A percentile compares a stretch with the other conserved stretches of the same genome.
phyloP scores from a whole-genome alignment of 1,284 basidiomycete species.

The Pterula multifida region DNA sequence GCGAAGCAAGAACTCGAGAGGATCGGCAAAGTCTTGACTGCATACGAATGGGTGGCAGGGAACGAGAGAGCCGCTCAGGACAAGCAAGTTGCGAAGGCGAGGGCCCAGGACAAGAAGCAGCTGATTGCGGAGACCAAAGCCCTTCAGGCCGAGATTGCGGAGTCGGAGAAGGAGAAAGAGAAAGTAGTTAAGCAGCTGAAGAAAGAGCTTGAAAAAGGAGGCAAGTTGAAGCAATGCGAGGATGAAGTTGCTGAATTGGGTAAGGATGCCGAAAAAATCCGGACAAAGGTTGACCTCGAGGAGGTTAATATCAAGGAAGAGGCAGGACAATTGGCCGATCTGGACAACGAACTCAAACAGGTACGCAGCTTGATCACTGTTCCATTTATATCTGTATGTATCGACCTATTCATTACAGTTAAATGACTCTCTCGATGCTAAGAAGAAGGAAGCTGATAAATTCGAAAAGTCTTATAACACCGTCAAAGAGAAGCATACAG shows the following conservation, averaged over 20 bases:
- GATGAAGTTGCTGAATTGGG: conserved; percentile 72
- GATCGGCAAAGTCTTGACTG: conserved; percentile 75
- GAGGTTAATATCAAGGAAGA: conserved; percentile 75
- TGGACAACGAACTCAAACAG: conserved; percentile 48
- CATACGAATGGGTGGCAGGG: conserved; percentile 78
- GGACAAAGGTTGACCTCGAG: conserved; percentile 82
- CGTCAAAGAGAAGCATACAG: conserved; percentile 65
- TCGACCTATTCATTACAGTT: conserved; percentile 28
- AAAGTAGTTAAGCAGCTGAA: conserved; percentile 55
- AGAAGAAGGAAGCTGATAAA: conserved; percentile 46
- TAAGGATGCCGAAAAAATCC: conserved; percentile 79
- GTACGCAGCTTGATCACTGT: conserved; percentile 27
- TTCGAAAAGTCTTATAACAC: conserved; percentile 53
- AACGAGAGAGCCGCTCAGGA: neutral
- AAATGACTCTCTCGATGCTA: conserved; percentile 39
- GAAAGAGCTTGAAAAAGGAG: conserved; percentile 62
- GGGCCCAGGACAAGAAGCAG: conserved; percentile 45
- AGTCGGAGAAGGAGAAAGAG: conserved; percentile 63
- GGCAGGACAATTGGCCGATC: conserved; percentile 43
- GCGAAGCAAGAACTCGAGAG: conserved; percentile 82
- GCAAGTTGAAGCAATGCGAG: conserved; percentile 70
- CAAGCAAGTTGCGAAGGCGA: conserved; percentile 35
- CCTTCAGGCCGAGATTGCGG: conserved; percentile 43
- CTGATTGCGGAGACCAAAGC: conserved; percentile 42
- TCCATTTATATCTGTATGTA: neutral